Percentiles rank a stretch among this genome's conserved stretches.
phyloP scores from a whole-genome alignment of 2,329 filamentous ascomycete genomes.

The Fusarium phyllophilum region DNA sequence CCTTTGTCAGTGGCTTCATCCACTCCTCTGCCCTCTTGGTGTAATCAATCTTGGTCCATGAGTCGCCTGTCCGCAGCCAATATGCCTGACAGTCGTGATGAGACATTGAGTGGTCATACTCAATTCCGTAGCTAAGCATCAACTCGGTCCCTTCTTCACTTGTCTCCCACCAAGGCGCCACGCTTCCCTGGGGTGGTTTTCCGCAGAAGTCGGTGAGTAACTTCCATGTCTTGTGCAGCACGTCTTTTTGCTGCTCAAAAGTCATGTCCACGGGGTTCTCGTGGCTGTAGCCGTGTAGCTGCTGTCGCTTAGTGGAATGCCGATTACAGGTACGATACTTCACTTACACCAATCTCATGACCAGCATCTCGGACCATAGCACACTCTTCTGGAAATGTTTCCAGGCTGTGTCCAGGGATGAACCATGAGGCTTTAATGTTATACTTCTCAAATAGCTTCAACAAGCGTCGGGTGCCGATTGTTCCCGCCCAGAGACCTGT shows the following conservation, averaged over 20 bases:
- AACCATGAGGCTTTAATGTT: conserved; percentile 73
- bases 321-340: conserved; percentile 59
- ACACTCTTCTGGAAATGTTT: conserved; percentile 60
- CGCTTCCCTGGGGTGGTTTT: conserved; percentile 76
- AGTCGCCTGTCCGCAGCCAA: conserved; percentile 71
- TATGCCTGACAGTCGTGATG: conserved; percentile 74
- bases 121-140: conserved; percentile 72
- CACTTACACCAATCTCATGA: conserved; percentile 55
- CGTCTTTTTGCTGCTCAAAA: conserved; percentile 77
- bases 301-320: neutral
- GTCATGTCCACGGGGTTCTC: conserved; percentile 80
- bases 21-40: conserved; percentile 44
- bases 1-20: conserved; percentile 65
- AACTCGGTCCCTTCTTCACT: conserved; percentile 74
- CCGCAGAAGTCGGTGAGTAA: conserved; percentile 73
- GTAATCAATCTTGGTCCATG: conserved; percentile 76
- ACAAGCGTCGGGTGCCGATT: conserved; percentile 70
- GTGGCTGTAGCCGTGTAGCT: conserved; percentile 76
- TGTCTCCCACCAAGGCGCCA: conserved; percentile 81
- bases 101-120: conserved; percentile 74
- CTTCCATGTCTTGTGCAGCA: conserved; percentile 79
- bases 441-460: conserved; percentile 78
- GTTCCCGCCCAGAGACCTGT: conserved; percentile 61
- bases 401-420: conserved; percentile 60
- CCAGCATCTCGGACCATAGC: conserved; percentile 58